Evolutionary conservation across 331 rosid genomes (phyloP), one percentile per base, ranked within the genome.

Genomic region (Saraca asoca): DNA sequence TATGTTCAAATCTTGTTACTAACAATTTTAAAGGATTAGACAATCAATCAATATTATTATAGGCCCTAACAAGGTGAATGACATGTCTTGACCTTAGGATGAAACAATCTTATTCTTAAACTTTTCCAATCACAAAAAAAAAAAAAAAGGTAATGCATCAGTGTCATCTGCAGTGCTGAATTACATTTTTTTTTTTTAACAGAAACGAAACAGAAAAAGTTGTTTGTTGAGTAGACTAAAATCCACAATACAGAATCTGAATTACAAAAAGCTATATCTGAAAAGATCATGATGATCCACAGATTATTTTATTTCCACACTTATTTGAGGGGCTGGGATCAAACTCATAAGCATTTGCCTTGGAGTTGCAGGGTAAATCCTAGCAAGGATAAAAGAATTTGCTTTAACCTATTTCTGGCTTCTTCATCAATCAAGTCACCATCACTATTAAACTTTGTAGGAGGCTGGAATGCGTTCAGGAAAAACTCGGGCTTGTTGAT

Each of bases 401-500:
- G 41, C 59, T 63, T 81, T 17, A 85, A 20, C 64, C 12, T 67
- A 38, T 58, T 62, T 48, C 69, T 79, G 35, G 62, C 16, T 3
- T 70, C 37, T 55, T 42, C 73, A 70, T 81, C 81, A 43, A 85
- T 58, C 73, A 85, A 58, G 52, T 81, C 73, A 0, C 90, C 85
- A 12, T 85, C 64, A 7, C 20, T 9, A 51, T 79, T 78, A 7
- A 85, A 85, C 70, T 81, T 81, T 0, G 45, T 53, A 0, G 87
- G 87, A 63, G 84, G 69, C 37, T 69, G 70, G 43, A 78, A 76
- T 1, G 65, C 90, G 0, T 66, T 39, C 70, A 85, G 41, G 69
- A 52, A 76, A 18, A 76, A 49, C 68, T 79, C 85, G 1, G 90
- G 90, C 51, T 81, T 81, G 70, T 85, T 85, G 18, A 85, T 80